Conservation (phyloP, 768 basidiomycete genomes). For the Coprinopsis sp. region DNA sequence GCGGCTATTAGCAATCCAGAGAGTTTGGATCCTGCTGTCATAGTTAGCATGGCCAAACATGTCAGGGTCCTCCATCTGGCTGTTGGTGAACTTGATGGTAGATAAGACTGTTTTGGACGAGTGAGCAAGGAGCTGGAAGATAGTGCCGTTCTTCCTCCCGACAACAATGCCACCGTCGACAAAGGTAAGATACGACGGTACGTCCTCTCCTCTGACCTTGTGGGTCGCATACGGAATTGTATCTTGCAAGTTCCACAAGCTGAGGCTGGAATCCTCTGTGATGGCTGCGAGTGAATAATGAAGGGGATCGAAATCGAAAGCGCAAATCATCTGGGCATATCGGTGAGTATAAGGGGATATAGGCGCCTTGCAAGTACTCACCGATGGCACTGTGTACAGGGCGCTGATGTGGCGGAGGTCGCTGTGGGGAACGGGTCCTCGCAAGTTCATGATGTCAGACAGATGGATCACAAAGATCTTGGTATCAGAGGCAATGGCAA, state of each 20-base stretch:
- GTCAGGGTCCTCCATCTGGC: constrained; percentile 63
- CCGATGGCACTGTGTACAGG: constrained; percentile 65
- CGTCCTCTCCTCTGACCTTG: constrained; percentile 73
- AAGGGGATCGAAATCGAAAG: constrained; percentile 80
- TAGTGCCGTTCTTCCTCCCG: constrained; percentile 78
- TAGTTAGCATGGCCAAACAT: constrained; percentile 90
- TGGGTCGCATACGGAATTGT: constrained; percentile 70
- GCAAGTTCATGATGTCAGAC: constrained; percentile 52
- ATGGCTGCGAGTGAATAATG: constrained; percentile 78
- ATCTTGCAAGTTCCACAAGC: constrained; percentile 79
- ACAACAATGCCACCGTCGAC: constrained; percentile 84
- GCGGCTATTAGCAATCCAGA: constrained; percentile 85
- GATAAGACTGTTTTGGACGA: constrained; percentile 71
- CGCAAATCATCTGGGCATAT: constrained; percentile 58
- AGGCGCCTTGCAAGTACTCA: constrained; percentile 31
- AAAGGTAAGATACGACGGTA: constrained; percentile 79
- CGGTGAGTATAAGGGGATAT: constrained; percentile 6
- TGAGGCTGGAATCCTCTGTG: constrained; percentile 76
- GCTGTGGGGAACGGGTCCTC: constrained; percentile 59
- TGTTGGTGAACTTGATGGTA: constrained; percentile 74
- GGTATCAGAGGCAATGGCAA: constrained; percentile 79
- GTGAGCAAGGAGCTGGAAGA: constrained; percentile 78
- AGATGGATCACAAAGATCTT: constrained; percentile 76
- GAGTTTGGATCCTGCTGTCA: constrained; percentile 77
- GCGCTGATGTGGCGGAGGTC: constrained; percentile 68